A percentile compares a stretch with the other conserved stretches of the same genome.
Evolutionary conservation across 768 basidiomycete species (phyloP).

Genomic region (Tremella fuciformis): DNA sequence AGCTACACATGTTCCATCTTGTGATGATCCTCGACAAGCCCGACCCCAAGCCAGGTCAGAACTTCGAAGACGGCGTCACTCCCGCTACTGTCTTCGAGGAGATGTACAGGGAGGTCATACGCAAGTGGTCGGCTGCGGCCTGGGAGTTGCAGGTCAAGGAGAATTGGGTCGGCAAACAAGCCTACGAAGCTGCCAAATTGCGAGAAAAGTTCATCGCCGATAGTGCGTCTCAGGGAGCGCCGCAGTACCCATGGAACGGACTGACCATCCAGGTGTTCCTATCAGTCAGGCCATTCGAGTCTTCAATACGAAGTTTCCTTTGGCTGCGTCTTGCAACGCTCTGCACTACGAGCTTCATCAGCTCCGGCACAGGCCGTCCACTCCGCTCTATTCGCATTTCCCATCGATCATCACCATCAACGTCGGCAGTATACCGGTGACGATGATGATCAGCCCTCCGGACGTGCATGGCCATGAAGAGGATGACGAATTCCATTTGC

Average conservation of each 20-base stretch:
- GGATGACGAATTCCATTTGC: neutral
- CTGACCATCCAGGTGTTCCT: conserved; percentile 39
- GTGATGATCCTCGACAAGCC: conserved; percentile 84
- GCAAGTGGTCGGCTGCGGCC: conserved; percentile 84
- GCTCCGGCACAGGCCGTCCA: conserved; percentile 28
- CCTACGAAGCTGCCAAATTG: conserved; percentile 65
- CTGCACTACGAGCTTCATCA: conserved; percentile 76
- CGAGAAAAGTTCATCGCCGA: conserved; percentile 65
- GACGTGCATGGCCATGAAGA: conserved; percentile 55
- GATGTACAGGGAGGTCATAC: conserved; percentile 83
- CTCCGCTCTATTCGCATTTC: conserved; percentile 40
- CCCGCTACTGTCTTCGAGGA: conserved; percentile 57
- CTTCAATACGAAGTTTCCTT: conserved; percentile 65
- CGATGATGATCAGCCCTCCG: conserved; percentile 77
- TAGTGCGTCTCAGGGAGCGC: conserved; percentile 28
- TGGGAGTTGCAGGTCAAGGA: conserved; percentile 85
- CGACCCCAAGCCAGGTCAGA: conserved; percentile 59
- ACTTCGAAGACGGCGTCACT: conserved; percentile 17
- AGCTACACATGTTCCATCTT: conserved; percentile 64
- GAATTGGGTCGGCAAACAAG: conserved; percentile 80
- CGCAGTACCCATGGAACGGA: neutral
- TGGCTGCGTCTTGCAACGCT: conserved; percentile 74
- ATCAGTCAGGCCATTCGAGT: conserved; percentile 51
- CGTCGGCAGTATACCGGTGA: conserved; percentile 73
- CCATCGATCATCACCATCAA: conserved; percentile 73